Conservation (phyloP, 2,329 filamentous ascomycete genomes). For the Verticillium longisporum region DNA sequence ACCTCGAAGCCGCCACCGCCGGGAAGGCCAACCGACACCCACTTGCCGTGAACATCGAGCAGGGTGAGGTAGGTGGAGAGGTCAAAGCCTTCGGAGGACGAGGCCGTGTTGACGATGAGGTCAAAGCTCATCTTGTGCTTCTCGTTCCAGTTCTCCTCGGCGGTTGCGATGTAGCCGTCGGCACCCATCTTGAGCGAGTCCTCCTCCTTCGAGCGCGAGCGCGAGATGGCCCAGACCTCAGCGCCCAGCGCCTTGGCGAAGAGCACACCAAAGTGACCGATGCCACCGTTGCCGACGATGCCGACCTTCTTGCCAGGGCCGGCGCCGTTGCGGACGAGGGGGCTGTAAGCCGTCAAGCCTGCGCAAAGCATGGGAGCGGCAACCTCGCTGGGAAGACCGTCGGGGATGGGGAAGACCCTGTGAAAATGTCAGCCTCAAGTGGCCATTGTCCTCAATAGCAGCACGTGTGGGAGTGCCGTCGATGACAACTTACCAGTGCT, state of each 20-base stretch:
- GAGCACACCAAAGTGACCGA: slow-evolving; percentile 65
- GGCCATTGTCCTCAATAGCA: background rate
- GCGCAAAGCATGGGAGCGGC: slow-evolving; percentile 82
- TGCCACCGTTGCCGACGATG: slow-evolving; percentile 65
- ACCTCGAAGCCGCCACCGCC: slow-evolving; percentile 67
- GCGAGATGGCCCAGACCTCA: slow-evolving; percentile 56
- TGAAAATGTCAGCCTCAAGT: background rate
- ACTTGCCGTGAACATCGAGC: slow-evolving; percentile 74
- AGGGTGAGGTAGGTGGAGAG: slow-evolving; percentile 66
- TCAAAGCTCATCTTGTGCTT: slow-evolving; percentile 60
- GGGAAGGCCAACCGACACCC: slow-evolving; percentile 74
- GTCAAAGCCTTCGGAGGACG: slow-evolving; percentile 61
- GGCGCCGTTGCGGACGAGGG: slow-evolving; percentile 67
- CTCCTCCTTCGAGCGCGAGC: slow-evolving; percentile 51
- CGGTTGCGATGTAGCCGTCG: slow-evolving; percentile 52
- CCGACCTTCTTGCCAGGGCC: slow-evolving; percentile 75
- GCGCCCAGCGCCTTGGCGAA: slow-evolving; percentile 63
- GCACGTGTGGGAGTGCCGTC: background rate
- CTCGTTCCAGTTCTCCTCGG: slow-evolving; percentile 50
- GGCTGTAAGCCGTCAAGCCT: slow-evolving; percentile 73
- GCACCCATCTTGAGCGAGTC: slow-evolving; percentile 54
- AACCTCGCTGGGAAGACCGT: slow-evolving; percentile 52
- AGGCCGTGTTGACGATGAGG: slow-evolving; percentile 70
- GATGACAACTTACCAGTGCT: slow-evolving; percentile 51
- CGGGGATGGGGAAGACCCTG: slow-evolving; percentile 62